These are phyloP conservation scores for Kazachstania kunashirensis DNA, from an alignment of 805 yeast species.

Conservation along the genomic window DNA sequence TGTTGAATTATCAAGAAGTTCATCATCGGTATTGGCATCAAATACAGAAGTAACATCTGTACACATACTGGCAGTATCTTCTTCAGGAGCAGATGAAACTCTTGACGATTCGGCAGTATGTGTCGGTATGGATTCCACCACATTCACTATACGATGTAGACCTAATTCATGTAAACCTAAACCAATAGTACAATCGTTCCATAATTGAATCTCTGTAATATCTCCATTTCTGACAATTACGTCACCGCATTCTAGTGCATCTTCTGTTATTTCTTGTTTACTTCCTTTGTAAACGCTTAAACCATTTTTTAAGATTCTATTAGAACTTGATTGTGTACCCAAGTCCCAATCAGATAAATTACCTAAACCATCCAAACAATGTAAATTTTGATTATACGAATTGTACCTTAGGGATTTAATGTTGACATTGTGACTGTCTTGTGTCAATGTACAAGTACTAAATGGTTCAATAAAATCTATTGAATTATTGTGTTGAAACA, in stretches of 20 bases:
- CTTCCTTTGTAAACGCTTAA: neutral
- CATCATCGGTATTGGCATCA: neutral
- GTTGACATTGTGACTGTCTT: neutral
- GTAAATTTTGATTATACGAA: neutral
- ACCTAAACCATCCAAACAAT: slow-evolving; percentile 5
- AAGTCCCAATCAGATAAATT: slow-evolving; percentile 18
- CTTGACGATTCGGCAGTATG: neutral
- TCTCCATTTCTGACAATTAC: slow-evolving; percentile 12
- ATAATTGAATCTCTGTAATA: neutral
- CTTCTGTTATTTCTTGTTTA: neutral
- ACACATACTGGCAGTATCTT: neutral
- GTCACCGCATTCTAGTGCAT: slow-evolving; percentile 18
- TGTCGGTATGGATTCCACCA: slow-evolving; percentile 3
- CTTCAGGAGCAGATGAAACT: neutral
- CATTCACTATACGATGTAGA: slow-evolving; percentile 17
- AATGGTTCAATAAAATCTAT: neutral
- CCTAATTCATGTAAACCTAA: slow-evolving; percentile 20
- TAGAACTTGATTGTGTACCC: neutral
- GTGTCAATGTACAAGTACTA: neutral
- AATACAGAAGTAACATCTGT: slow-evolving; percentile 2
- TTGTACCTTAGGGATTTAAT: neutral
- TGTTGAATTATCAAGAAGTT: neutral
- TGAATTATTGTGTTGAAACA: neutral
- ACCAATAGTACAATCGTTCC: slow-evolving; percentile 7
- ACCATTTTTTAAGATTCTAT: neutral